Base-by-base conservation (phyloP, 1,139 yeast genomes). In the Geotrichum armillariae region DNA sequence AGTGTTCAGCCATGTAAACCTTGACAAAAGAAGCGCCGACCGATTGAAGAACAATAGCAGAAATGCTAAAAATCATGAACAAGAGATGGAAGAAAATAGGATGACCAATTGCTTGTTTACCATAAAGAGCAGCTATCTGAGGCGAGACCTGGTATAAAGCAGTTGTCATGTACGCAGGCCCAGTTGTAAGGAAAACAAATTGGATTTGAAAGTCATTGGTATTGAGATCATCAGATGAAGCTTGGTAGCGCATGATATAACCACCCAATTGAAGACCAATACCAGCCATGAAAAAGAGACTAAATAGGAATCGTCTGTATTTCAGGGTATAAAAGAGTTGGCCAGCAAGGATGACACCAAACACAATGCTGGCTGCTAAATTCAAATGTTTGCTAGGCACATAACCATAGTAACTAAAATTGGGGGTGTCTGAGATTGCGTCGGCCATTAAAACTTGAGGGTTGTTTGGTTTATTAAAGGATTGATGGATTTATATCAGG, bases 141-240 rank as follows among this genome's bases (percentile, higher is more conserved):
- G 90, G 94, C 60, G 89, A 74, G 47, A 84, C 69, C 61, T 79
- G 86, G 68, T 90, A 90, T 7, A 90, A 74, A 4, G 95, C 96
- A 3, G 86, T 97, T 89, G 88, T 86, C 49, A 87, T 75, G 65
- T 91, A 89, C 5, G 93, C 93, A 0, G 97, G 97, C 0, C 90
- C 93, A 47, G 90, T 70, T 0, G 95, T 88, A 55, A 89, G 71
- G 53, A 85, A 72, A 47, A 83, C 77, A 56, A 82, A 79, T 66
- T 90, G 96, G 56, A 82, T 67, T 49, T 87, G 66, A 64, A 74
- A 90, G 44, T 71, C 71, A 53, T 76, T 65, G 47, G 70, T 56
- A 43, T 69, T 64, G n/a, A 54, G 38, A 2, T 70, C 64, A 55
- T 77, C 67, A 54, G 71, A 69, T 46, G 72, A 66, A 3, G 77